Evolutionary conservation across 1,284 basidiomycete genomes (phyloP), one percentile per base, ranked within the genome.

Genomic region (Tausonia pullulans): DNA sequence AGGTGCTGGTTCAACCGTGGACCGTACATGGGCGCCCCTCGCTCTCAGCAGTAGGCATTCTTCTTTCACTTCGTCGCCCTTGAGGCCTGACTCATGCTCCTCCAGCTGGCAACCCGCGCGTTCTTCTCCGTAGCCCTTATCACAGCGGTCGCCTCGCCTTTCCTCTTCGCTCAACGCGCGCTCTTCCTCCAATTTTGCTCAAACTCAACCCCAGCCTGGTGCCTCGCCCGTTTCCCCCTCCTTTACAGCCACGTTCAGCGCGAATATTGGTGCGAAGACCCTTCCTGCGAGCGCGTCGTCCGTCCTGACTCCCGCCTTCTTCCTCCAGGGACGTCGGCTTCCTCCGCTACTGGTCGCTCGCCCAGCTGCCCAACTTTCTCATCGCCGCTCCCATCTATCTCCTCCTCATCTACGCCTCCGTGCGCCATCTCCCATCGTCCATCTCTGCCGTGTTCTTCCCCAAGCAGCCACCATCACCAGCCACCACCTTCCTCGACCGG

Each of bases 351-450:
- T 98, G 92, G 92, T 85, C 86, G 0, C 64, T 79, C 4, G 77
- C 82, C 43, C 94, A 98, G 74, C 68, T 90, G 2, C 95, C 95
- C 45, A 97, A 98, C 75, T 89, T 98, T 73, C 65, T 87, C 60
- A 79, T 98, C 52, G 86, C 88, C 1, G 72, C 83, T 0, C 95
- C 95, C 0, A 82, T 88, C 0, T 78, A 90, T 55, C 52, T 76
- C 46, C 77, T 84, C 4, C 78, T 87, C 4, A 74, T 84, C 43
- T 68, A 67, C 43, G 27, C 41, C 10, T 45, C 54, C 14, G 58
- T 40, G 52, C 8, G 66, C 68, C 4, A 67, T 67, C 40, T 60
- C 58, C 64, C 16, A 40, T 11, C 50, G 2, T 46, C 13, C 48
- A 52, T 56, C 48, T n/a, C 49, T 51, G 44, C 57, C 27, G n/a